phyloP scores from a whole-genome alignment of 768 basidiomycete genomes.

The Suillus subluteus region DNA sequence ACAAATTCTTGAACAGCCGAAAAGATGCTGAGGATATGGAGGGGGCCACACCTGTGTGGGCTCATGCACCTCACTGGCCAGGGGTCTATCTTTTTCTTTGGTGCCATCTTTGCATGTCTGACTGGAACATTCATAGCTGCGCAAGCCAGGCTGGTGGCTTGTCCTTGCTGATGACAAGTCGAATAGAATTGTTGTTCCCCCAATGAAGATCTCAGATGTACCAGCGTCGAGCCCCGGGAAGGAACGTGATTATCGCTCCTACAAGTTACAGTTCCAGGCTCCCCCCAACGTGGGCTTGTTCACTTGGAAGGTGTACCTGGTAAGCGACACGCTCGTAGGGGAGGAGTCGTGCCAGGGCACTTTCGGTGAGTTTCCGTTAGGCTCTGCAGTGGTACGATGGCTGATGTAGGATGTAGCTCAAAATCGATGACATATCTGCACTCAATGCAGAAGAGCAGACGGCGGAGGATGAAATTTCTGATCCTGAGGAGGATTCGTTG shows the following conservation, averaged over 20 bases:
- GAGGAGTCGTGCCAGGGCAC: conserved; percentile 72
- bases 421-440: conserved; percentile 74
- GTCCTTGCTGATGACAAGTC: conserved; percentile 87
- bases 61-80: conserved; percentile 96
- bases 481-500: conserved; percentile 94
- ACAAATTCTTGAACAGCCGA: conserved; percentile 67
- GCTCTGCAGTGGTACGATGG: not conserved
- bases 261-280: conserved; percentile 94
- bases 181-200: conserved; percentile 85
- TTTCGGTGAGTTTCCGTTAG: conserved; percentile 58
- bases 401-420: conserved; percentile 55
- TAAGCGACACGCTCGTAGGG: conserved; percentile 89
- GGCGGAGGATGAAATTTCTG: conserved; percentile 92
- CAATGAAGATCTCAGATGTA: conserved; percentile 78
- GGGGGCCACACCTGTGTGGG: conserved; percentile 54
- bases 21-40: conserved; percentile 65
- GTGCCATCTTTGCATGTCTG: not conserved
- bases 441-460: conserved; percentile 59
- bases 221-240: conserved; percentile 58
- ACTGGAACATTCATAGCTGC: conserved; percentile 51
- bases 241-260: conserved; percentile 70
- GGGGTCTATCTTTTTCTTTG: conserved; percentile 51
- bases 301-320: conserved; percentile 84
- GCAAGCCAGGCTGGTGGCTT: conserved; percentile 93
- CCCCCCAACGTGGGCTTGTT: conserved; percentile 83